Conservation (phyloP, 2,329 filamentous ascomycete genomes). For the Phialophora macrospora region DNA sequence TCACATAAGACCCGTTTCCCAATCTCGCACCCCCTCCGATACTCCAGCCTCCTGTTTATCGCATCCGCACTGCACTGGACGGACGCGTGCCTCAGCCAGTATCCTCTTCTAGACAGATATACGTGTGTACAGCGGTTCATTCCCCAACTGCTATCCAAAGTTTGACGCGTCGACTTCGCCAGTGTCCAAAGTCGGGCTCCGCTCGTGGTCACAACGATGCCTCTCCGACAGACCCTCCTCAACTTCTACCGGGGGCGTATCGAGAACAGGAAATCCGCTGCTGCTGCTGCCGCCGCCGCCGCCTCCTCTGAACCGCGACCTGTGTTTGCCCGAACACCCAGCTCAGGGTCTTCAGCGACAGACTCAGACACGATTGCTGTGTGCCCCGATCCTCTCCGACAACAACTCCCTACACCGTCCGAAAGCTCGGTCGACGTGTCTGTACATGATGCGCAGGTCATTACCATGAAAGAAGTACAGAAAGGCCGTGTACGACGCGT, state of each 20-base stretch:
- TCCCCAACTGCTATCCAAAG: not conserved
- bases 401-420: slow-evolving; percentile 41
- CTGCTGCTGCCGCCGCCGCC: not conserved
- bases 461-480: slow-evolving; percentile 33
- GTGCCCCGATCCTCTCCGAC: slow-evolving; percentile 6
- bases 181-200: slow-evolving; percentile 5
- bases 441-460: slow-evolving; percentile 31
- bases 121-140: not conserved
- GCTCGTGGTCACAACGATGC: slow-evolving; percentile 32
- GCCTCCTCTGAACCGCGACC: slow-evolving; percentile 19
- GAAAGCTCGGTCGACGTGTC: slow-evolving; percentile 42
- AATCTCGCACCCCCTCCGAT: slow-evolving; percentile 17
- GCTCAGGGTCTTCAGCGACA: slow-evolving; percentile 27
- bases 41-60: slow-evolving; percentile 25
- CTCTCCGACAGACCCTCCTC: slow-evolving; percentile 37
- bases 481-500: slow-evolving; percentile 38
- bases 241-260: slow-evolving; percentile 33
- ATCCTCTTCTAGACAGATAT: not conserved
- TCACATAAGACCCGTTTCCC: slow-evolving; percentile 14
- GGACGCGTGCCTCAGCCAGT: slow-evolving; percentile 21
- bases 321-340: slow-evolving; percentile 40
- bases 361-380: slow-evolving; percentile 36
- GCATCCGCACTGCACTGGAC: not conserved
- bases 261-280: slow-evolving; percentile 6
- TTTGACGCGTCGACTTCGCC: slow-evolving; percentile 28